Conservation (phyloP, 495 filamentous ascomycete genomes). For the Cercophora sp. region DNA sequence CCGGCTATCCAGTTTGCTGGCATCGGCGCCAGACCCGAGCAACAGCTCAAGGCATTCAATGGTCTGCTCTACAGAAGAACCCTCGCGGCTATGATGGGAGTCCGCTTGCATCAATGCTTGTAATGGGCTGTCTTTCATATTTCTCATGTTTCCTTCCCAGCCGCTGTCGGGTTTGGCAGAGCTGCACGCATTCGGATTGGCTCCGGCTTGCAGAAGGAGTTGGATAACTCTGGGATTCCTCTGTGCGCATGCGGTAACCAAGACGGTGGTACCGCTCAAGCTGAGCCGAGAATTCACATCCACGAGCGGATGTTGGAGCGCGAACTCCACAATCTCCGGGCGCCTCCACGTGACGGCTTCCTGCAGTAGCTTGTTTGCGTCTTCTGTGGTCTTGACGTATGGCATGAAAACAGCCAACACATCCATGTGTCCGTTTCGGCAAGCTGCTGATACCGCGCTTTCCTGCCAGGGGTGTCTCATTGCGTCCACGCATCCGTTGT, state of each 20-base stretch:
- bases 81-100: constrained; percentile 1
- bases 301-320: background rate
- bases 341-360: background rate
- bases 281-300: background rate
- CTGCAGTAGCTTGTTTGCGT: background rate
- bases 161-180: constrained; percentile 11
- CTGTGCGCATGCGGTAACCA: background rate
- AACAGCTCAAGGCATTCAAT: constrained; percentile 11
- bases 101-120: constrained; percentile 15
- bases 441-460: background rate
- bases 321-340: background rate
- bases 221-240: constrained; percentile 1
- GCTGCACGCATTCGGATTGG: constrained; percentile 15
- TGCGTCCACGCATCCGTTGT: background rate
- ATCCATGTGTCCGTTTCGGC: background rate
- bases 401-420: background rate
- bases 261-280: background rate
- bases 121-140: too few species aligned
- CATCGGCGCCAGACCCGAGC: constrained; percentile 4
- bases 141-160: background rate
- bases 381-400: constrained; percentile 4
- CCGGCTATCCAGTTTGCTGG: background rate
- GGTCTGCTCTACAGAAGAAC: background rate
- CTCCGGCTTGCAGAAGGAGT: constrained; percentile 25
- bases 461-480: background rate